Percentiles rank a stretch among this genome's conserved stretches.
Evolutionary conservation across 2,329 filamentous ascomycete genomes (phyloP).

Genomic region (Tolypocladium endophyticum): DNA sequence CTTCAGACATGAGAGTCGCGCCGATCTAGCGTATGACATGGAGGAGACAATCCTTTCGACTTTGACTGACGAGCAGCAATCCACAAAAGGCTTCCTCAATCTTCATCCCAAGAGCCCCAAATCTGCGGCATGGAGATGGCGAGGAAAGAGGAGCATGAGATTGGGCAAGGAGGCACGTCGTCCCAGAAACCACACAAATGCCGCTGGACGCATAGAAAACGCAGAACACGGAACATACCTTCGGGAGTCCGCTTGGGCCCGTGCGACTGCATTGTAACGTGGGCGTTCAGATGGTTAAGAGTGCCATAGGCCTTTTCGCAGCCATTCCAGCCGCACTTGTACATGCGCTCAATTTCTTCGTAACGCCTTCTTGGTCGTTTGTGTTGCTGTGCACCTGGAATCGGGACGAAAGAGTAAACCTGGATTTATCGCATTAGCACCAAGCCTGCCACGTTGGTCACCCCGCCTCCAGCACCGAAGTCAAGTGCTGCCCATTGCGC

Average conservation of each 20-base stretch:
- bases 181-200: neutral
- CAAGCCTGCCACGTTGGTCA: neutral
- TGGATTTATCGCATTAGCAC: conserved; percentile 27
- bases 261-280: conserved; percentile 98
- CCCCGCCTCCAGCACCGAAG: too few relatives aligned
- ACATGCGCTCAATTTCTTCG: conserved; percentile 99
- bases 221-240: conserved; percentile 54
- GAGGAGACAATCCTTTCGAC: neutral
- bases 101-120: neutral
- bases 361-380: conserved; percentile 89
- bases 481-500: neutral
- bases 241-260: conserved; percentile 91
- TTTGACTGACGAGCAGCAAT: neutral
- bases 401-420: conserved; percentile 97
- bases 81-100: neutral
- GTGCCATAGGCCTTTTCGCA: conserved; percentile 99
- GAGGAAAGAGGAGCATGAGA: neutral
- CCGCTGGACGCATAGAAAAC: neutral
- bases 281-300: conserved; percentile 91
- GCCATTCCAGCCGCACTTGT: conserved; percentile 97
- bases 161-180: neutral
- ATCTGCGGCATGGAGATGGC: neutral
- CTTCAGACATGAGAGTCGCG: neutral
- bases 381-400: conserved; percentile 92
- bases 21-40: neutral